phyloP scores from a whole-genome alignment of 495 filamentous ascomycete species.

The Sporormia fimetaria region DNA sequence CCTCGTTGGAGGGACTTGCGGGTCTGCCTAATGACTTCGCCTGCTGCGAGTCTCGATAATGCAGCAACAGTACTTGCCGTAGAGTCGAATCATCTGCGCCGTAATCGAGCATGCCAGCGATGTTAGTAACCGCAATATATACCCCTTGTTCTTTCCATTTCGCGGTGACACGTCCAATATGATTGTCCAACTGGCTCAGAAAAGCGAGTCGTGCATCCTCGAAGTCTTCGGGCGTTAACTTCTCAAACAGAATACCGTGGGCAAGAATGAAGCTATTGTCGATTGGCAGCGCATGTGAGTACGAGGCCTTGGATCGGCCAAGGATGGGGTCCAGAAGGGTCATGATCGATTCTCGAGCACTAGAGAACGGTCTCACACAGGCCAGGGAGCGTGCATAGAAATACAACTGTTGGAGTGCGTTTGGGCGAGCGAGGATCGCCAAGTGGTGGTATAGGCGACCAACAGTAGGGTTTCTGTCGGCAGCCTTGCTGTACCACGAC shows the following conservation, averaged over 20 bases:
- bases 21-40: conserved; percentile 9
- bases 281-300: conserved; percentile 32
- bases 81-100: conserved; percentile 42
- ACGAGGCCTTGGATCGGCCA: conserved; percentile 28
- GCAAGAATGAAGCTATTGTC: conserved; percentile 49
- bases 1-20: conserved; percentile 11
- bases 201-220: conserved; percentile 41
- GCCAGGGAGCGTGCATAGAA: conserved; percentile 45
- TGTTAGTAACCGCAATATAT: conserved; percentile 41
- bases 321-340: conserved; percentile 62
- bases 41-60: conserved; percentile 31
- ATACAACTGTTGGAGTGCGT: conserved; percentile 61
- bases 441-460: conserved; percentile 78
- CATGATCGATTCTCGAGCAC: conserved; percentile 55
- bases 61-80: conserved; percentile 34
- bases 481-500: conserved; percentile 72
- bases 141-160: conserved; percentile 56
- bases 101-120: conserved; percentile 48
- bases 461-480: conserved; percentile 55
- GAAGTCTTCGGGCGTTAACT: conserved; percentile 40
- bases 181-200: conserved; percentile 42
- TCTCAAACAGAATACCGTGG: conserved; percentile 56
- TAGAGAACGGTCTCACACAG: conserved; percentile 30
- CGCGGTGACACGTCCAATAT: conserved; percentile 46
- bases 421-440: conserved; percentile 66